These are phyloP conservation scores for Perkinsus olseni DNA, from an alignment of 169 alveolate genomes.

Conservation along the genomic window DNA sequence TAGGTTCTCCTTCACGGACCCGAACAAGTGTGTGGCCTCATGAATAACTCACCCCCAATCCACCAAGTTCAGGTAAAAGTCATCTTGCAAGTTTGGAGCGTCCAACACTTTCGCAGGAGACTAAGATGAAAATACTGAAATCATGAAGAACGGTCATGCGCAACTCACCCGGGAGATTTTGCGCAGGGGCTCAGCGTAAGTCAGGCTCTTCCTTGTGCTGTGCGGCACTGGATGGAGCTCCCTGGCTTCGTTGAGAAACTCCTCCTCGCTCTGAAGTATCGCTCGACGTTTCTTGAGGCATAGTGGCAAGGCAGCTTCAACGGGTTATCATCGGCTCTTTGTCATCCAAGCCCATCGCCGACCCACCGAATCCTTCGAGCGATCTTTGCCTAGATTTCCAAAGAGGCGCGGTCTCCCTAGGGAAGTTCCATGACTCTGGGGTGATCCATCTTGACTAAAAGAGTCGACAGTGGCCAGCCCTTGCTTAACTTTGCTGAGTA, in stretches of 20 bases:
- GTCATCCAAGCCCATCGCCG: not conserved
- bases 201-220: not conserved
- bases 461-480: too few relatives aligned
- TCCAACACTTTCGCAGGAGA: constrained; percentile 45
- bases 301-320: not conserved
- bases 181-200: not conserved
- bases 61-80: constrained; percentile 73
- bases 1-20: too few relatives aligned
- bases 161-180: not conserved
- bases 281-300: too few relatives aligned
- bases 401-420: not conserved
- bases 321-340: not conserved
- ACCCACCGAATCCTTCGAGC: too few relatives aligned
- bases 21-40: too few relatives aligned
- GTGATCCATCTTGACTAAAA: not conserved
- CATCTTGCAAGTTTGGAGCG: constrained; percentile 85
- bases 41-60: constrained; percentile 62
- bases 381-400: not conserved
- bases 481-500: too few relatives aligned
- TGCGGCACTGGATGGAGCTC: not conserved
- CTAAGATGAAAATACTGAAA: not conserved
- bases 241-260: not conserved
- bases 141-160: constrained; percentile 24
- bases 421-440: not conserved
- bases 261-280: not conserved